phyloP scores from a whole-genome alignment of 2,329 filamentous ascomycete genomes.

The Botrytis fabae region DNA sequence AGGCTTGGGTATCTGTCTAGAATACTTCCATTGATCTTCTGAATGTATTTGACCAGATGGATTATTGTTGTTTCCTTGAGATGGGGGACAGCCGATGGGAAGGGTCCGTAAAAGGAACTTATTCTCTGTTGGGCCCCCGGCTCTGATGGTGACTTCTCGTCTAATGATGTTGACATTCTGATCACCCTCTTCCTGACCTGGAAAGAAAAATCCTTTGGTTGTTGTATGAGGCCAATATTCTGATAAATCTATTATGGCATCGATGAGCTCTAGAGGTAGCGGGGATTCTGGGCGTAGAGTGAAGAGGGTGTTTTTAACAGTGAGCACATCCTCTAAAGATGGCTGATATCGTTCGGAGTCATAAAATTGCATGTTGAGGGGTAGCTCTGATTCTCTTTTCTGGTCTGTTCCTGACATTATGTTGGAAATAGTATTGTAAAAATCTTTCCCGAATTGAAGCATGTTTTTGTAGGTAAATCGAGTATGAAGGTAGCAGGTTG shows the following conservation, averaged over 20 bases:
- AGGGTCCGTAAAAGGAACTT: slow-evolving; percentile 43
- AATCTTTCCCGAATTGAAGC: background rate
- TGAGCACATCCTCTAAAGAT: slow-evolving; percentile 50
- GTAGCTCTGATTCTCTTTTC: background rate
- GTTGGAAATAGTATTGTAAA: slow-evolving; percentile 16
- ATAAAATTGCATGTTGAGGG: slow-evolving; percentile 21
- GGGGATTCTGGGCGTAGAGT: slow-evolving; percentile 44
- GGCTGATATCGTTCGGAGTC: slow-evolving; percentile 40
- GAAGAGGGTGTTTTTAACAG: slow-evolving; percentile 48
- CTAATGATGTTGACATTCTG: slow-evolving; percentile 25
- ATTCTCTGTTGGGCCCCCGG: slow-evolving; percentile 40
- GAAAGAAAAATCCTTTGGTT: slow-evolving; percentile 29
- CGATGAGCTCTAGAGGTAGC: slow-evolving; percentile 57
- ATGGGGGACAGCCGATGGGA: slow-evolving; percentile 33
- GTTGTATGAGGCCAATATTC: slow-evolving; percentile 61
- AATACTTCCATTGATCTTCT: slow-evolving; percentile 13
- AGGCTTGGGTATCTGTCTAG: slow-evolving; percentile 25
- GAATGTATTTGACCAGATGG: slow-evolving; percentile 20
- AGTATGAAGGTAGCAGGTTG: background rate
- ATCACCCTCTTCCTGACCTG: background rate
- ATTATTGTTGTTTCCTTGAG: slow-evolving; percentile 14
- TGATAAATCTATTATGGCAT: slow-evolving; percentile 57
- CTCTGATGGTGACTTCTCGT: slow-evolving; percentile 22
- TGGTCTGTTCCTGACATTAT: slow-evolving; percentile 3
- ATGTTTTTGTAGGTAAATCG: background rate